These are phyloP conservation scores for Ophiostoma quercus DNA, from an alignment of 2,329 filamentous ascomycete genomes.

Conservation along the genomic window DNA sequence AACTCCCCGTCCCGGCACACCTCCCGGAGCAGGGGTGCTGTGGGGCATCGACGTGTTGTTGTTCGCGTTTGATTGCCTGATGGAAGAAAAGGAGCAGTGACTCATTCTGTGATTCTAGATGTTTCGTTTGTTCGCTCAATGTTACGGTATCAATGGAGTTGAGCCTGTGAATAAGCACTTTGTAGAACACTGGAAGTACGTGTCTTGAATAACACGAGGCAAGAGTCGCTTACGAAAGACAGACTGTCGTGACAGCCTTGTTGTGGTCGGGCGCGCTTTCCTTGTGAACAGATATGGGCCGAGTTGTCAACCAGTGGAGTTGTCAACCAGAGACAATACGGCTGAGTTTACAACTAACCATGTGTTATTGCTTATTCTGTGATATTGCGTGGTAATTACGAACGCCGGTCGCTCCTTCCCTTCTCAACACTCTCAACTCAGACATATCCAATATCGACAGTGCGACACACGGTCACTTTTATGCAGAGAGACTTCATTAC, in stretches of 20 bases:
- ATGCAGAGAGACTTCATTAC: not conserved
- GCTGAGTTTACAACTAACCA: not conserved
- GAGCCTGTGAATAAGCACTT: not conserved
- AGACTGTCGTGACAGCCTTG: not conserved
- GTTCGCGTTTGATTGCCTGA: conserved; percentile 4
- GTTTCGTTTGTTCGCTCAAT: not conserved
- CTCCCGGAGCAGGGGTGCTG: not conserved
- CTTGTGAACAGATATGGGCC: not conserved
- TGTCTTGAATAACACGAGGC: not conserved
- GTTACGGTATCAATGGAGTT: not conserved
- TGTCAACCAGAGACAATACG: conserved; percentile 4
- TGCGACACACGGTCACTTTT: not conserved
- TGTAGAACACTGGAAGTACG: not conserved
- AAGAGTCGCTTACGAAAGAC: conserved; percentile 4
- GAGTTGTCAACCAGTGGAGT: not conserved
- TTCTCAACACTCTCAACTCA: not conserved
- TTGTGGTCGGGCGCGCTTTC: not conserved
- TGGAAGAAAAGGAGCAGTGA: not conserved
- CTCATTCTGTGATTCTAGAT: conserved; percentile 6
- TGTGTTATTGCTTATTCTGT: not conserved
- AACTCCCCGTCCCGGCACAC: conserved; percentile 4
- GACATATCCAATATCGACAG: not conserved
- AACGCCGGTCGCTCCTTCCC: not conserved
- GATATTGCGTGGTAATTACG: not conserved
- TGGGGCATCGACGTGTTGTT: not conserved